Evolutionary conservation across 129 eudicot genomes (phyloP).

Genomic region (Chrysanthemum seticuspe): DNA sequence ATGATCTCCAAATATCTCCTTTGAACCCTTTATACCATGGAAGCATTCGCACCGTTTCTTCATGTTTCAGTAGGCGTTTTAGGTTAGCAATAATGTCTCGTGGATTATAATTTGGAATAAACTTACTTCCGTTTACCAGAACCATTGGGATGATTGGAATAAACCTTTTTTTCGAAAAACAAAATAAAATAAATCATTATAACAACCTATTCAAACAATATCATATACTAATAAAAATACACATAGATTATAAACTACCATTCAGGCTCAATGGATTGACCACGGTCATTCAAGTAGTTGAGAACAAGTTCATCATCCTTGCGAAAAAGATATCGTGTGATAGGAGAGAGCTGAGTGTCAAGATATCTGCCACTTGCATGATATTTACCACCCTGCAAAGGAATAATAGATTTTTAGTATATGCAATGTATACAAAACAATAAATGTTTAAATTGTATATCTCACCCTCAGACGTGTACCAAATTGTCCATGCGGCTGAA

Average conservation of each 20-base stretch:
- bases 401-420: neutral
- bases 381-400: slow-evolving; percentile 71
- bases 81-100: slow-evolving; percentile 60
- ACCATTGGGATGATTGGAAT: slow-evolving; percentile 29
- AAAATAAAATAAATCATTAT: no score
- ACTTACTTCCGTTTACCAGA: slow-evolving; percentile 72
- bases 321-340: slow-evolving; percentile 55
- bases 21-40: slow-evolving; percentile 68
- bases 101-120: slow-evolving; percentile 64
- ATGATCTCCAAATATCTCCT: slow-evolving; percentile 53
- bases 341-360: slow-evolving; percentile 44
- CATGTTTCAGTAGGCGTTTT: slow-evolving; percentile 48
- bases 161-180: neutral
- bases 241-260: slow-evolving; percentile 36
- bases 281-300: slow-evolving; percentile 37
- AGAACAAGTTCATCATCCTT: slow-evolving; percentile 59
- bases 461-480: slow-evolving; percentile 67
- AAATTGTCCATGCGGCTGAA: slow-evolving; percentile 58
- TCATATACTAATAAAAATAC: no score
- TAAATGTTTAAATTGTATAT: no score
- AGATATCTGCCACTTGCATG: slow-evolving; percentile 61
- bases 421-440: neutral
- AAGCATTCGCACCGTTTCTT: slow-evolving; percentile 56
- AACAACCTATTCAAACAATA: no score
- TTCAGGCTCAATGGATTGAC: slow-evolving; percentile 55